Conservation (phyloP, 75 land plant species). For the Sequoia sempervirens region DNA sequence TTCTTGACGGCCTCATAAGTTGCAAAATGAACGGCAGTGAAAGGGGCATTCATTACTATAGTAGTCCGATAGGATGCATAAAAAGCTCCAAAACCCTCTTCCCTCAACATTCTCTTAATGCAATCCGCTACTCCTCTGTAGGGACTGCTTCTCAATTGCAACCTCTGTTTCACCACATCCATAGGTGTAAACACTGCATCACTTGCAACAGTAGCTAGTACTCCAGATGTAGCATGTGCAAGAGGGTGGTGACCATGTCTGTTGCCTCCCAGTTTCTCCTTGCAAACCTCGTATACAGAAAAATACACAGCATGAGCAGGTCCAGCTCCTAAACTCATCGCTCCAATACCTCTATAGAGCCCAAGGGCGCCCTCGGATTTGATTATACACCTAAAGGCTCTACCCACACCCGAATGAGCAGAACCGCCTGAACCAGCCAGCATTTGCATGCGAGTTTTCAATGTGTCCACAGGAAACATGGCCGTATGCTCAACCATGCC, state of each 20-base stretch:
- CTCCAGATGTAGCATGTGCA: slow-evolving; percentile 35
- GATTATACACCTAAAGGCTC: slow-evolving; percentile 17
- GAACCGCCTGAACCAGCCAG: slow-evolving; percentile 32
- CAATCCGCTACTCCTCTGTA: slow-evolving; percentile 35
- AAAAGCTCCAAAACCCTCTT: slow-evolving; percentile 31
- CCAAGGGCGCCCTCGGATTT: slow-evolving; percentile 39
- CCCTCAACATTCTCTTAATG: slow-evolving; percentile 17
- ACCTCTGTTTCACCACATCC: slow-evolving; percentile 47
- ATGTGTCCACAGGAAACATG: slow-evolving; percentile 45
- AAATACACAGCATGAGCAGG: slow-evolving; percentile 50
- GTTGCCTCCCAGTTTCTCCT: slow-evolving; percentile 31
- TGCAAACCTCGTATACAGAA: slow-evolving; percentile 33
- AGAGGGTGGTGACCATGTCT: slow-evolving; percentile 32
- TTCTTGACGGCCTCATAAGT: slow-evolving; percentile 44
- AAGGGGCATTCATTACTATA: slow-evolving; percentile 43
- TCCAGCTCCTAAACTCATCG: slow-evolving; percentile 44
- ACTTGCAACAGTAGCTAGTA: slow-evolving; percentile 35
- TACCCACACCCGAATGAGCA: slow-evolving; percentile 10
- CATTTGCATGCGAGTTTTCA: slow-evolving; percentile 51
- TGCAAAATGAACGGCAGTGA: slow-evolving; percentile 45
- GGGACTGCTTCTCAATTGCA: slow-evolving; percentile 34
- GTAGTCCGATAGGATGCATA: slow-evolving; percentile 41
- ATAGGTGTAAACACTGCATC: slow-evolving; percentile 49
- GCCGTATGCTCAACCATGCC: slow-evolving; percentile 47
- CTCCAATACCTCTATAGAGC: slow-evolving; percentile 41